These are phyloP conservation scores for Saksenaea vasiformis DNA, from an alignment of 371 early-diverging fungal genomes.

Conservation along the genomic window DNA sequence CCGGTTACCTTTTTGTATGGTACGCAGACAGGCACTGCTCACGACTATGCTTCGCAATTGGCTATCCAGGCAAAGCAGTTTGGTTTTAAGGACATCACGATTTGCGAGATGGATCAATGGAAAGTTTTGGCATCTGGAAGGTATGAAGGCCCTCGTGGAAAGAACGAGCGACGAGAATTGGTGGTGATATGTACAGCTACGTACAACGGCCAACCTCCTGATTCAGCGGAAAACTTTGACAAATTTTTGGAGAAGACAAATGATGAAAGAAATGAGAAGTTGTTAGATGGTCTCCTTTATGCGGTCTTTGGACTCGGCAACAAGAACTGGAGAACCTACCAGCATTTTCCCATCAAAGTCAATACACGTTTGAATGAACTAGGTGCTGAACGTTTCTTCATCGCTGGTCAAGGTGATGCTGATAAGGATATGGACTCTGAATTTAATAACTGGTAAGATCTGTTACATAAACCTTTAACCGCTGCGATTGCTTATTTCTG, in stretches of 20 bases:
- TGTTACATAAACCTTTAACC: background rate
- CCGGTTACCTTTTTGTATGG: constrained; percentile 55
- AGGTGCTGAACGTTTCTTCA: constrained; percentile 51
- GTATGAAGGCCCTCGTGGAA: constrained; percentile 19
- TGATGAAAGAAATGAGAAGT: constrained; percentile 22
- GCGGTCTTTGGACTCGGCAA: constrained; percentile 63
- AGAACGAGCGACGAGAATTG: constrained; percentile 34
- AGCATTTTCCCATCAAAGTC: constrained; percentile 52
- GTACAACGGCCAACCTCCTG: constrained; percentile 65
- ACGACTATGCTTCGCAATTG: constrained; percentile 53
- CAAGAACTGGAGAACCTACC: constrained; percentile 63
- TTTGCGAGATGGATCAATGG: constrained; percentile 53
- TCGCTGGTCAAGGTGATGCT: constrained; percentile 53
- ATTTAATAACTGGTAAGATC: constrained; percentile 44
- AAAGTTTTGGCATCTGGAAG: constrained; percentile 34
- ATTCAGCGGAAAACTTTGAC: constrained; percentile 55
- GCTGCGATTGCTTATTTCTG: background rate
- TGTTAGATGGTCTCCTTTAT: constrained; percentile 38
- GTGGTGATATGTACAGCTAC: constrained; percentile 52
- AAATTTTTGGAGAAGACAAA: constrained; percentile 38
- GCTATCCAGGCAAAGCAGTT: constrained; percentile 43
- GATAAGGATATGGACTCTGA: constrained; percentile 53
- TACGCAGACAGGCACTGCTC: constrained; percentile 58
- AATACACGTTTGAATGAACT: constrained; percentile 38
- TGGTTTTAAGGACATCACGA: constrained; percentile 39